Base-by-base conservation (phyloP, 257 asterid genomes). In the Solanum medicagineum region DNA sequence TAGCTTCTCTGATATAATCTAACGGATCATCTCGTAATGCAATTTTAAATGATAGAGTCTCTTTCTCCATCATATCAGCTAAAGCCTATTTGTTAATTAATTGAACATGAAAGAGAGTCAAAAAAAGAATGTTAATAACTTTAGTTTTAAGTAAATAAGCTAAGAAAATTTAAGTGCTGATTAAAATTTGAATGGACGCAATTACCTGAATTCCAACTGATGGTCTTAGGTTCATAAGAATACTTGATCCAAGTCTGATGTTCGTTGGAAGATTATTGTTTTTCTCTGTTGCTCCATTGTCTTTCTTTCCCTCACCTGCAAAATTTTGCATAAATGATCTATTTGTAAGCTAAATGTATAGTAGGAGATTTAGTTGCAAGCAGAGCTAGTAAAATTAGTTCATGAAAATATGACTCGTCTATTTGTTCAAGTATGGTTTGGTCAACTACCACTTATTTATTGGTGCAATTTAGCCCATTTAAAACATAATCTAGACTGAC, bases 1-100 rank as follows among this genome's bases (percentile, higher is more conserved):
- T n/a, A n/a, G n/a, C n/a, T n/a, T n/a, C n/a, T n/a, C 89, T 74
- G 8, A 86, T 87, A 83, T 90, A 88, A 85, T 90, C 90, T 73
- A 88, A 65, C 6, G 92, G 89, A 70, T 90, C 85, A 71, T 88
- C 73, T 53, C 86, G 8, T 54, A 86, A 32, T 60, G 74, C 84
- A 22, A 90, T 88, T 17, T 83, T 86, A 13, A 88, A 86, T 17
- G 92, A 90, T 77, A 88, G 66, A 24, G 87, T 80, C 19, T 88
- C 84, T 62, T 90, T 86, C 77, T 83, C 89, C 86, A 86, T 86
- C 90, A 81, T 88, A 44, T 88, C 90, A 14, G 88, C 87, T 66
- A 80, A 71, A 3, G 81, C 89, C 92, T 88, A 75, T 10, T 22
- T 42, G 13, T 10, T 2, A 7, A 40, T 3, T 71, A 12, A 36